Percentiles rank a stretch among this genome's conserved stretches.
phyloP scores from a whole-genome alignment of 441 rosid species.

The Pelargonium cotyledonis region DNA sequence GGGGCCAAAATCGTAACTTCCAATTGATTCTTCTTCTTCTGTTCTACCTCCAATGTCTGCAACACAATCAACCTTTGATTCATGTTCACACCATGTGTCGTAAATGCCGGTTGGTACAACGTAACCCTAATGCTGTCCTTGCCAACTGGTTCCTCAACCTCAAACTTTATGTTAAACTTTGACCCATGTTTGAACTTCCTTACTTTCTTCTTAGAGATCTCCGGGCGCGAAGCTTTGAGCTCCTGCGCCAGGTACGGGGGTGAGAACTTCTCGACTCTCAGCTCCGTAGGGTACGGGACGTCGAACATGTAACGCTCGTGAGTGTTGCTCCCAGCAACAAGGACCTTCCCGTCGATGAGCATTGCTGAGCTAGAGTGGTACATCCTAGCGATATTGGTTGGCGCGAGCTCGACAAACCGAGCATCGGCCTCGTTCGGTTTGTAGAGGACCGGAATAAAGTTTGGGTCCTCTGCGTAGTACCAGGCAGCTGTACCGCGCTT shows the following conservation, averaged over 20 bases:
- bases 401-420: slow-evolving; percentile 5
- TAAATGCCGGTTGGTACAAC: slow-evolving; percentile 26
- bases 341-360: slow-evolving; percentile 19
- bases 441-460: slow-evolving; percentile 13
- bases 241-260: slow-evolving; percentile 16
- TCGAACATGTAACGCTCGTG: slow-evolving; percentile 8
- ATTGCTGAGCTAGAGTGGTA: slow-evolving; percentile 19
- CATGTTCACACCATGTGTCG: slow-evolving; percentile 29
- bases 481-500: slow-evolving; percentile 10
- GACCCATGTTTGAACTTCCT: background rate
- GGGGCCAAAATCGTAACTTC: background rate
- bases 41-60: background rate
- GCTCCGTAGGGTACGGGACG: slow-evolving; percentile 16
- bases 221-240: background rate
- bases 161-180: background rate
- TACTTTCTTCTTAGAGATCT: background rate
- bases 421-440: background rate
- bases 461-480: slow-evolving; percentile 11
- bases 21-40: background rate
- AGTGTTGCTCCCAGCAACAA: slow-evolving; percentile 22
- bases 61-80: slow-evolving; percentile 25
- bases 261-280: slow-evolving; percentile 18
- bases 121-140: slow-evolving; percentile 10
- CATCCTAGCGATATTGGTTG: slow-evolving; percentile 20
- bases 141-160: background rate